These are phyloP conservation scores for Ceratocystis variospora DNA, from an alignment of 2,329 filamentous ascomycete genomes.

Conservation along the genomic window DNA sequence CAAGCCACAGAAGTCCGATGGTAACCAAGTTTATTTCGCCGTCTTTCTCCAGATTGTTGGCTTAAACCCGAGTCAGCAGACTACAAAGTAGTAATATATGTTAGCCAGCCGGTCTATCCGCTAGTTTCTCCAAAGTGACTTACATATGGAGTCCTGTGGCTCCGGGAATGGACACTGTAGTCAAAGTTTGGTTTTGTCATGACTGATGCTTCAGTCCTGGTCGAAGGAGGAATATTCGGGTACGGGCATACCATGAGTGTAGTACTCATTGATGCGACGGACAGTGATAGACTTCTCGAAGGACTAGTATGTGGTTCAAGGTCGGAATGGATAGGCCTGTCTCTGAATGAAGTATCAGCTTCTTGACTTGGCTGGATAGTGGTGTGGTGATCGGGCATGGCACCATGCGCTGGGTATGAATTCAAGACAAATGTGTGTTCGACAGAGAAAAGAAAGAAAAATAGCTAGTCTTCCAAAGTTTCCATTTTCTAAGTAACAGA, in stretches of 20 bases:
- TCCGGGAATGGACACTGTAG: not conserved
- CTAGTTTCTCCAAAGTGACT: slow-evolving; percentile 25
- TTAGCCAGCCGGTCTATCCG: not conserved
- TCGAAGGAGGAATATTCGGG: not conserved
- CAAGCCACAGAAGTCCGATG: slow-evolving; percentile 91
- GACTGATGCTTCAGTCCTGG: not conserved
- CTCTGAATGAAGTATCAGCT: not conserved
- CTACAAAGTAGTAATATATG: slow-evolving; percentile 27
- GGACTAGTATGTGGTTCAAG: not conserved
- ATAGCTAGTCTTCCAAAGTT: not conserved
- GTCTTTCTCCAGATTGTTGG: slow-evolving; percentile 35
- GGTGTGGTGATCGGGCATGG: not conserved
- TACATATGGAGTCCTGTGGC: not conserved
- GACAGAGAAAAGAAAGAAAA: not conserved
- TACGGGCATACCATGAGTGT: not conserved
- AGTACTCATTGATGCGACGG: slow-evolving; percentile 2
- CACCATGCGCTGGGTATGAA: not conserved
- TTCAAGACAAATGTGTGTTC: not conserved
- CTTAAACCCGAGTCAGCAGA: slow-evolving; percentile 25
- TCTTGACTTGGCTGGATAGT: not conserved
- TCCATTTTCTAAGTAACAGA: not conserved
- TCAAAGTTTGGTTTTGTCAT: not conserved
- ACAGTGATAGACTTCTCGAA: not conserved
- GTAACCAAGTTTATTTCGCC: slow-evolving; percentile 84
- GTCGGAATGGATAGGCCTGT: not conserved